These are phyloP conservation scores for Nannizziopsis barbatae DNA, from an alignment of 2,329 filamentous ascomycete species.

Conservation along the genomic window DNA sequence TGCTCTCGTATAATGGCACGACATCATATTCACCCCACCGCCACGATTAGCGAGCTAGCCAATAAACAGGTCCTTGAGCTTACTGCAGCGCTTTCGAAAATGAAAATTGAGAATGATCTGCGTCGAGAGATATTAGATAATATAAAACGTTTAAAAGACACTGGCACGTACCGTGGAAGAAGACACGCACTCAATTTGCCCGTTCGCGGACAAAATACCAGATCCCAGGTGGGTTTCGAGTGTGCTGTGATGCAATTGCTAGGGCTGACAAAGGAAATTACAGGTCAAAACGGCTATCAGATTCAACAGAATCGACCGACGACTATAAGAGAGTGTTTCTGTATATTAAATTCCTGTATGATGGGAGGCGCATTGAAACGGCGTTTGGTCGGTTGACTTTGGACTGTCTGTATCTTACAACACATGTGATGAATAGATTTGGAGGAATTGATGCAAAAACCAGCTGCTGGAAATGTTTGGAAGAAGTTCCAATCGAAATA, in stretches of 20 bases:
- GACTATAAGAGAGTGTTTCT: slow-evolving; percentile 19
- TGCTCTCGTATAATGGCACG: slow-evolving; percentile 73
- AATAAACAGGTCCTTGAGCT: slow-evolving; percentile 69
- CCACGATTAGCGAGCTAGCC: slow-evolving; percentile 62
- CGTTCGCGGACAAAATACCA: slow-evolving; percentile 79
- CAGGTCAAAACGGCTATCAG: slow-evolving; percentile 49
- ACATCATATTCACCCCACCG: slow-evolving; percentile 74
- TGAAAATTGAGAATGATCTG: slow-evolving; percentile 91
- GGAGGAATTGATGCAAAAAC: neutral
- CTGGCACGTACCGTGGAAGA: slow-evolving; percentile 78
- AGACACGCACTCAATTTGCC: slow-evolving; percentile 88
- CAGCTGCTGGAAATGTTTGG: neutral
- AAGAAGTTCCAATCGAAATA: neutral
- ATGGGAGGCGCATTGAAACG: slow-evolving; percentile 3
- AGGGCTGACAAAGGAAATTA: slow-evolving; percentile 14
- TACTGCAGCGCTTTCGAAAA: slow-evolving; percentile 71
- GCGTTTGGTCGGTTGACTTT: slow-evolving; percentile 5
- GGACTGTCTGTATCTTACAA: neutral
- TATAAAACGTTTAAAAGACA: slow-evolving; percentile 75
- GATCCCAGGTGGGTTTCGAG: slow-evolving; percentile 49
- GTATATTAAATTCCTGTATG: slow-evolving; percentile 5
- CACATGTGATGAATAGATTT: neutral
- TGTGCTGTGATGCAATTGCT: neutral
- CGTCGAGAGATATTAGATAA: slow-evolving; percentile 68
- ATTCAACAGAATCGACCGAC: slow-evolving; percentile 49